Base-by-base conservation (phyloP, 2,329 filamentous ascomycete species). In the Cadophora sp. region DNA sequence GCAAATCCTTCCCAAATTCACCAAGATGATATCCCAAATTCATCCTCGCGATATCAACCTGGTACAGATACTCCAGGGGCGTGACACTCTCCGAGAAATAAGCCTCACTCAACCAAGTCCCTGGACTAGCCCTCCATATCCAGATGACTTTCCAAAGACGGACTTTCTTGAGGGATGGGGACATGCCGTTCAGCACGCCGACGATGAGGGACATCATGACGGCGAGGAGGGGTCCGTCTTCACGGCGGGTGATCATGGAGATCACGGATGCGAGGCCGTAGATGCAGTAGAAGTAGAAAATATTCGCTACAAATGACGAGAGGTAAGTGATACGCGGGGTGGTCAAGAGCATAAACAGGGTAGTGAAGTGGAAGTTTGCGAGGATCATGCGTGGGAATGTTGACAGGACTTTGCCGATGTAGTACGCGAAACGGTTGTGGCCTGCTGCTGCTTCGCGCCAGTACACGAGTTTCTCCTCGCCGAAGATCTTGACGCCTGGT, bases 221-320 rank as follows among this genome's bases (percentile, higher is more conserved):
- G 1, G 85, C 84, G 7, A 87, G 75, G 0, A 88, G 76, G 0
- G 86, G 86, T 0, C 85, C 86, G 67, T 88, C 84, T 74, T 88
- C 85, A 8, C 85, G 77, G 22, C 82, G 81, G 24, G 83, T 81
- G 1, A 87, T 71, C 83, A 88, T 86, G 65, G 81, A 84, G 18
- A 87, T 75, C 36, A 80, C 77, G 41, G 80, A 83, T 0, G 85
- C 82, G 7, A 88, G 79, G 0, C 86, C 85, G 73, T 87, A 88
- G 60, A 88, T 84, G 71, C 83, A 83, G 77, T 83, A 89, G 71
- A 87, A 87, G 76, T 87, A 88, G 11, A 83, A 68, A 55, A 87
- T 71, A 65, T 87, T 87, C 7, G 80, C 81, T 16, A 79, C 62
- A 73, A 84, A 87, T 30, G 83, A 83, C 11, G 80, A 74, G 24